These are phyloP conservation scores for Agaricus bisporus DNA, from an alignment of 768 basidiomycete species.

Conservation along the genomic window DNA sequence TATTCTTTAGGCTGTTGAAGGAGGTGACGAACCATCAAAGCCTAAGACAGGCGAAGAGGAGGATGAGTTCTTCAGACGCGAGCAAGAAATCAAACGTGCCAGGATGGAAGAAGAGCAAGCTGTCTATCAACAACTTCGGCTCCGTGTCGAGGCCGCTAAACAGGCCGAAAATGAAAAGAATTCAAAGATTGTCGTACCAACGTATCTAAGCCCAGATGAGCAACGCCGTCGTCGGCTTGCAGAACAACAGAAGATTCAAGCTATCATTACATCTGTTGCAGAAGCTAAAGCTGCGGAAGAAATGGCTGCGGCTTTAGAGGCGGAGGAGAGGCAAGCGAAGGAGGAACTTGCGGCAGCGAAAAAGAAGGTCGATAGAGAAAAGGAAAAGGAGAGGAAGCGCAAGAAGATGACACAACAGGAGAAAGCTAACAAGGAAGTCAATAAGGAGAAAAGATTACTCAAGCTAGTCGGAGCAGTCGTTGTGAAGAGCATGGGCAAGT, in stretches of 20 bases:
- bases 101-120: conserved; percentile 8
- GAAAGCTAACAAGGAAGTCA: conserved; percentile 74
- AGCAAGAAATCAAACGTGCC: conserved; percentile 6
- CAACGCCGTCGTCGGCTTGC: not conserved
- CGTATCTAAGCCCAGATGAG: not conserved
- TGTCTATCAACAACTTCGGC: not conserved
- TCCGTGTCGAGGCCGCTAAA: conserved; percentile 8
- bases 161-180: not conserved
- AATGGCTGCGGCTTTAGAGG: conserved; percentile 23
- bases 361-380: conserved; percentile 25
- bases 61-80: conserved; percentile 3
- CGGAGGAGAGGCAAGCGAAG: conserved; percentile 18
- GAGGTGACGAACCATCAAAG: not conserved
- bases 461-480: conserved; percentile 87
- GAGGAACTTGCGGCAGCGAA: conserved; percentile 16
- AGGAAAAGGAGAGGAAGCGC: conserved; percentile 23
- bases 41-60: conserved; percentile 1
- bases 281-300: conserved; percentile 25
- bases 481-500: conserved; percentile 90
- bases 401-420: conserved; percentile 37
- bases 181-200: not conserved
- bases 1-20: not conserved
- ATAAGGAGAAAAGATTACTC: conserved; percentile 76
- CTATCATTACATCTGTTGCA: conserved; percentile 31
- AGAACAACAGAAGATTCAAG: conserved; percentile 17